Conservation (phyloP, 768 basidiomycete genomes). For the Hygrophoropsis aurantiaca region DNA sequence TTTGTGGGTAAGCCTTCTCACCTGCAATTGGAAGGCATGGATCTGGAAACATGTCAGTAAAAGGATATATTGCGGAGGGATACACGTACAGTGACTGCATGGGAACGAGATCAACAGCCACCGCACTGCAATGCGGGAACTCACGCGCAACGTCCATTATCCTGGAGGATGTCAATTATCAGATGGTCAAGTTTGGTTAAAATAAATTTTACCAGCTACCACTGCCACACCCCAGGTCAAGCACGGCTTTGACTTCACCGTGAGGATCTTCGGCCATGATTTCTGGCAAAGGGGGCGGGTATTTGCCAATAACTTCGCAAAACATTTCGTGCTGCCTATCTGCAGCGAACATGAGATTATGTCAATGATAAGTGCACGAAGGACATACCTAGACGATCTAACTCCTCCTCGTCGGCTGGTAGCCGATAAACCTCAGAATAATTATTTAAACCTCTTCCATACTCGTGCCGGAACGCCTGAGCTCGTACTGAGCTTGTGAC, state of each 20-base stretch:
- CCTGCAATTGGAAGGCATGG: slow-evolving; percentile 73
- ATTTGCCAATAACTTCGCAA: slow-evolving; percentile 63
- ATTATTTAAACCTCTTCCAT: slow-evolving; percentile 70
- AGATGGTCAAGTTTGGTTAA: not conserved
- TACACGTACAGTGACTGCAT: slow-evolving; percentile 67
- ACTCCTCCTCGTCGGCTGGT: slow-evolving; percentile 78
- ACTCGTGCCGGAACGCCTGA: slow-evolving; percentile 61
- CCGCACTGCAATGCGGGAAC: slow-evolving; percentile 65
- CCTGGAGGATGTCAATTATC: slow-evolving; percentile 42
- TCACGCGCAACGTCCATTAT: slow-evolving; percentile 73
- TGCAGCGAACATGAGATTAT: slow-evolving; percentile 27
- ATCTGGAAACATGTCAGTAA: slow-evolving; percentile 35
- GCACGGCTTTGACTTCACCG: slow-evolving; percentile 57
- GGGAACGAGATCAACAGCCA: slow-evolving; percentile 79
- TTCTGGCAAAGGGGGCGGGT: slow-evolving; percentile 55
- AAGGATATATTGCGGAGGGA: slow-evolving; percentile 11
- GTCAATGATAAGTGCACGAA: not conserved
- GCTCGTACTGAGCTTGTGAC: slow-evolving; percentile 63
- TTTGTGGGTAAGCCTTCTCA: slow-evolving; percentile 24
- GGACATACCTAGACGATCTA: slow-evolving; percentile 61
- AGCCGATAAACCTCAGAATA: slow-evolving; percentile 78
- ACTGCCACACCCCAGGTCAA: slow-evolving; percentile 81
- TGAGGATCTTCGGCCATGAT: slow-evolving; percentile 60
- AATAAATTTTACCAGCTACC: slow-evolving; percentile 61
- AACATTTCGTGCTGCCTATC: slow-evolving; percentile 72